Conservation (phyloP, 345 rosid species). For the Eucalyptus brandiana region DNA sequence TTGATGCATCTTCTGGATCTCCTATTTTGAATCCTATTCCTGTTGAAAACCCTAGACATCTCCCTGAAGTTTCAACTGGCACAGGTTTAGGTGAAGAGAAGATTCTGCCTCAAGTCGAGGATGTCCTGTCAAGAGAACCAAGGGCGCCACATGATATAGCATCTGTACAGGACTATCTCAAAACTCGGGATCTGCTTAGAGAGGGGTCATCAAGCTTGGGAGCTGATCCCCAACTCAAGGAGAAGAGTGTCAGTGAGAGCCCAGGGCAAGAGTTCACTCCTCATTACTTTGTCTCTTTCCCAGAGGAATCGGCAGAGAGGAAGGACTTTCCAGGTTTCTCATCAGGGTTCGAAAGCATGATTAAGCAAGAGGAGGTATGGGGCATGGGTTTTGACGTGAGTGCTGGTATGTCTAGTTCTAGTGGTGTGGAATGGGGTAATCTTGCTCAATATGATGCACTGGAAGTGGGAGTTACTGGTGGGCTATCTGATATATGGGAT, state of each 20-base stretch:
- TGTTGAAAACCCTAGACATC: conserved; percentile 11
- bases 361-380: conserved; percentile 56
- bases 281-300: conserved; percentile 40
- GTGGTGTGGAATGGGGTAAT: conserved; percentile 42
- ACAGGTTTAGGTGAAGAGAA: conserved; percentile 10
- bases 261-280: conserved; percentile 24
- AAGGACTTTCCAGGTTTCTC: conserved; percentile 18
- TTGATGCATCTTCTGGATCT: background rate
- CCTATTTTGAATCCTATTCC: conserved; percentile 5
- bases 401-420: conserved; percentile 33
- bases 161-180: background rate
- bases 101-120: conserved; percentile 11
- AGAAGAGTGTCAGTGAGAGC: conserved; percentile 14
- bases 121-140: background rate
- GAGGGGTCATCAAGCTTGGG: conserved; percentile 18
- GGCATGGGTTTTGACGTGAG: conserved; percentile 40
- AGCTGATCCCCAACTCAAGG: conserved; percentile 22
- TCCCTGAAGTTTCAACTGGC: conserved; percentile 7
- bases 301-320: conserved; percentile 21
- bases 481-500: conserved; percentile 69
- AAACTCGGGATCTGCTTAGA: conserved; percentile 1
- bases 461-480: conserved; percentile 30
- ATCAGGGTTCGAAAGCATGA: conserved; percentile 16
- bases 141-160: background rate
- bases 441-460: conserved; percentile 24